phyloP scores from a whole-genome alignment of 2,329 filamentous ascomycete species.

The Biscogniauxia marginata region DNA sequence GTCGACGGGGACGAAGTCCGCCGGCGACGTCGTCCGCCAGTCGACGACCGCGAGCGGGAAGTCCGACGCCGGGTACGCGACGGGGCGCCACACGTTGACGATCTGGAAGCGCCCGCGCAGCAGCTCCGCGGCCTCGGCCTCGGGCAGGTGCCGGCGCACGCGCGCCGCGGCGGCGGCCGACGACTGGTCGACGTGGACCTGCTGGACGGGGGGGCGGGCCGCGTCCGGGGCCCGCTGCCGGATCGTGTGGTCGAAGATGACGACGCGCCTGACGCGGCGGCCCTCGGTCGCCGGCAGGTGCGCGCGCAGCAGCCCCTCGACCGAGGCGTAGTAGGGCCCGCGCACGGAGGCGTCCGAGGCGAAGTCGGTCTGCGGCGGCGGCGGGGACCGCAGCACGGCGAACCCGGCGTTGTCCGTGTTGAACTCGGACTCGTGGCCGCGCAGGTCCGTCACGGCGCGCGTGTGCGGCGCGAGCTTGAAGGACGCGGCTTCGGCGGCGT shows the following conservation, averaged over 20 bases:
- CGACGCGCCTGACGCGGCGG: slow-evolving; percentile 36
- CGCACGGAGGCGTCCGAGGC: slow-evolving; percentile 55
- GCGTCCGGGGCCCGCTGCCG: slow-evolving; percentile 53
- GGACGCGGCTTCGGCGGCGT: slow-evolving; percentile 57
- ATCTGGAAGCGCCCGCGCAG: slow-evolving; percentile 61
- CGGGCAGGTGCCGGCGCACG: slow-evolving; percentile 59
- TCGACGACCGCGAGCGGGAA: slow-evolving; percentile 63
- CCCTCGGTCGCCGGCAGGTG: slow-evolving; percentile 47
- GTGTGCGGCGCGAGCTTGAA: slow-evolving; percentile 42
- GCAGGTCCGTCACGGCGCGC: slow-evolving; percentile 53
- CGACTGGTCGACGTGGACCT: slow-evolving; percentile 72
- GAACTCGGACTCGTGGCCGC: slow-evolving; percentile 49
- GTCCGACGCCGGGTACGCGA: slow-evolving; percentile 59
- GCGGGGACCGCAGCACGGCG: slow-evolving; percentile 51
- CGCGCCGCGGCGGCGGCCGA: slow-evolving; percentile 59
- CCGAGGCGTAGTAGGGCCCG: slow-evolving; percentile 58
- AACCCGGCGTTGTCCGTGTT: slow-evolving; percentile 59
- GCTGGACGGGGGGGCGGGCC: slow-evolving; percentile 64
- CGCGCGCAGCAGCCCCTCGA: slow-evolving; percentile 54
- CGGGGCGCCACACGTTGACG: slow-evolving; percentile 71
- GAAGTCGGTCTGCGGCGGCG: slow-evolving; percentile 54
- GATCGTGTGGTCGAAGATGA: slow-evolving; percentile 74
- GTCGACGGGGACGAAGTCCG: slow-evolving; percentile 60
- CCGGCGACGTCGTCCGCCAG: slow-evolving; percentile 53
- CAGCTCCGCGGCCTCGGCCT: slow-evolving; percentile 54